Percentiles rank a stretch among this genome's conserved stretches.
Conservation (phyloP, 2,329 filamentous ascomycete genomes). For the Xylaria digitata region DNA sequence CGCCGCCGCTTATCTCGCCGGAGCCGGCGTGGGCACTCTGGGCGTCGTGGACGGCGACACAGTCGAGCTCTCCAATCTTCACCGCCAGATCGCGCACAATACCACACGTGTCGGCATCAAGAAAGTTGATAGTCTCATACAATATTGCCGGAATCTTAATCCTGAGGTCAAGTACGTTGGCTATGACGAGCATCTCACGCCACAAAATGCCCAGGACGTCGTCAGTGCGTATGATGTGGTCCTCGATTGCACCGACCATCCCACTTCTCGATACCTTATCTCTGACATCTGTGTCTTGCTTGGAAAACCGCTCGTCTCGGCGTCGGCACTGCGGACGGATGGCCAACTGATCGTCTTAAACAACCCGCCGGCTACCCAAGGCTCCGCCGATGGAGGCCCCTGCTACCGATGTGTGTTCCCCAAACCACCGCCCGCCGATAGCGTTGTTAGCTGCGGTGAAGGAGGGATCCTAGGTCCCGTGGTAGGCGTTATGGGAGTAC, state of each 20-base stretch:
- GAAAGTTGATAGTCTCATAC: conserved; percentile 83
- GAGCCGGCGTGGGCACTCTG: conserved; percentile 84
- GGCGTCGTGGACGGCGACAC: conserved; percentile 88
- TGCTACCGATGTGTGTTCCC: conserved; percentile 97
- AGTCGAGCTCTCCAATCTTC: conserved; percentile 90
- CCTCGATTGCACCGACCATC: conserved; percentile 95
- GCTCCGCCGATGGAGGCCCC: conserved; percentile 72
- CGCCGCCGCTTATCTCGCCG: conserved; percentile 90
- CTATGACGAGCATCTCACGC: conserved; percentile 72
- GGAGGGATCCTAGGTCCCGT: conserved; percentile 93
- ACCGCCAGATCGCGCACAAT: conserved; percentile 88
- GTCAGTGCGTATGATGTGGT: conserved; percentile 82
- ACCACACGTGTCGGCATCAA: conserved; percentile 75
- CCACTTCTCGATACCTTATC: conserved; percentile 89
- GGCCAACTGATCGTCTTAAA: conserved; percentile 93
- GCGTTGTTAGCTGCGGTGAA: conserved; percentile 87
- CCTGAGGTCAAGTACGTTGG: conserved; percentile 73
- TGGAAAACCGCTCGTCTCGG: conserved; percentile 83
- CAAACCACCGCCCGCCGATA: conserved; percentile 83
- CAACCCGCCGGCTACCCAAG: conserved; percentile 73
- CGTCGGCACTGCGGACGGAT: conserved; percentile 87
- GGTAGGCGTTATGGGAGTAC: conserved; percentile 90
- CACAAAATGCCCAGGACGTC: conserved; percentile 74
- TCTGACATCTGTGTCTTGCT: conserved; percentile 89
- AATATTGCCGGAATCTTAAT: conserved; percentile 72